phyloP scores from a whole-genome alignment of 441 rosid genomes.

The Populus hybrid region DNA sequence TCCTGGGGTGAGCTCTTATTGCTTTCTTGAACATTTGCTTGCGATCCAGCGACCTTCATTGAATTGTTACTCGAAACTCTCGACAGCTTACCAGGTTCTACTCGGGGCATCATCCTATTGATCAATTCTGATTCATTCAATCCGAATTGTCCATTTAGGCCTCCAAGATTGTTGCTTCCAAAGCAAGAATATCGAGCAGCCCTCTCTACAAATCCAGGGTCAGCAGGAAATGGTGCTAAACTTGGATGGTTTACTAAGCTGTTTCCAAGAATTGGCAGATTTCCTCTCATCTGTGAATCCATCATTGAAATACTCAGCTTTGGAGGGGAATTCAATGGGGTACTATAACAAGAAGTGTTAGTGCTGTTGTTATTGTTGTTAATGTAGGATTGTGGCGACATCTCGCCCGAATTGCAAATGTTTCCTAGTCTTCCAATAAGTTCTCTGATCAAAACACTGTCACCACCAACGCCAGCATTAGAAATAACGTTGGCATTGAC shows the following conservation, averaged over 20 bases:
- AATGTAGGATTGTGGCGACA: slow-evolving; percentile 29
- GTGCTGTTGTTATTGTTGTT: slow-evolving; percentile 19
- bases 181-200: slow-evolving; percentile 54
- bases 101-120: slow-evolving; percentile 15
- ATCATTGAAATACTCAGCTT: slow-evolving; percentile 36
- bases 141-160: slow-evolving; percentile 22
- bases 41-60: slow-evolving; percentile 35
- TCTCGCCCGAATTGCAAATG: too few species aligned
- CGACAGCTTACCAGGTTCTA: slow-evolving; percentile 9
- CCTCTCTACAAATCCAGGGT: slow-evolving; percentile 40
- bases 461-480: too few species aligned
- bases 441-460: too few species aligned
- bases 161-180: slow-evolving; percentile 22
- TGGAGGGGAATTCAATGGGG: slow-evolving; percentile 54
- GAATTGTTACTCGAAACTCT: slow-evolving; percentile 29
- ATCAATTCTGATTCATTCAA: slow-evolving; percentile 24
- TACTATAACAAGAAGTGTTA: slow-evolving; percentile 38
- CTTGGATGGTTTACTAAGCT: slow-evolving; percentile 27
- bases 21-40: slow-evolving; percentile 28
- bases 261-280: slow-evolving; percentile 29
- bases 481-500: too few species aligned
- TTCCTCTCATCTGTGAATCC: slow-evolving; percentile 38
- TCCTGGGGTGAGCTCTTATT: slow-evolving; percentile 21
- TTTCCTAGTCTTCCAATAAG: too few species aligned
- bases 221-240: slow-evolving; percentile 38